Percentiles rank a stretch among this genome's conserved stretches.
These are phyloP conservation scores for Coleophoma crateriformis DNA, from an alignment of 2,329 filamentous ascomycete species.

Conservation along the genomic window DNA sequence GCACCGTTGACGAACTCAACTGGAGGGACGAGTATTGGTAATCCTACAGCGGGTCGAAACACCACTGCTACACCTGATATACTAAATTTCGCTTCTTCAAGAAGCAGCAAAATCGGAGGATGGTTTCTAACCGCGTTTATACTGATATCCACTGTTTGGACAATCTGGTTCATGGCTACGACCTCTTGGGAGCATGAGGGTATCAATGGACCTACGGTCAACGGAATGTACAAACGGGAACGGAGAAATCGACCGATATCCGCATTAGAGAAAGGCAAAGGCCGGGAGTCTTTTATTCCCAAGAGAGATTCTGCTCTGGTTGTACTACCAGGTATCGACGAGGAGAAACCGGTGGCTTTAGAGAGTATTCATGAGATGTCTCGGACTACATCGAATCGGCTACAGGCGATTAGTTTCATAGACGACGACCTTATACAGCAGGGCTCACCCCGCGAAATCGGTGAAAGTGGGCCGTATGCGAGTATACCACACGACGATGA, in stretches of 20 bases:
- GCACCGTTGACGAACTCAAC: slow-evolving; percentile 39
- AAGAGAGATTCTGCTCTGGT: neutral
- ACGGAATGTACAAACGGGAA: neutral
- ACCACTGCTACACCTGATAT: neutral
- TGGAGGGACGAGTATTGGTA: slow-evolving; percentile 50
- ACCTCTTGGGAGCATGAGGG: slow-evolving; percentile 2
- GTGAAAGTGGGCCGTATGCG: too few relatives aligned
- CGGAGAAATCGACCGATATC: neutral
- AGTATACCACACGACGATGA: too few relatives aligned
- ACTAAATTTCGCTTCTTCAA: slow-evolving; percentile 16
- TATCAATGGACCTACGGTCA: neutral
- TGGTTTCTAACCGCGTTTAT: slow-evolving; percentile 33
- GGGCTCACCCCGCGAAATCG: too few relatives aligned
- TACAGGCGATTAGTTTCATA: too few relatives aligned
- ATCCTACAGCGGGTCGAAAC: slow-evolving; percentile 23
- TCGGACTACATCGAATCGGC: too few relatives aligned
- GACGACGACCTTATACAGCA: too few relatives aligned
- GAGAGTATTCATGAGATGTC: neutral
- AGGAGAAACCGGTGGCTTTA: neutral
- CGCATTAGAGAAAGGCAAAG: neutral
- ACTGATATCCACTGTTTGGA: slow-evolving; percentile 1
- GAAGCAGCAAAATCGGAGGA: slow-evolving; percentile 32
- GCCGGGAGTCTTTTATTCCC: neutral
- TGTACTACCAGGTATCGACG: neutral
- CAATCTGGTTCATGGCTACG: slow-evolving; percentile 10